Conservation (phyloP, 1,284 basidiomycete species). For the Lentinula novae-zelandiae region DNA sequence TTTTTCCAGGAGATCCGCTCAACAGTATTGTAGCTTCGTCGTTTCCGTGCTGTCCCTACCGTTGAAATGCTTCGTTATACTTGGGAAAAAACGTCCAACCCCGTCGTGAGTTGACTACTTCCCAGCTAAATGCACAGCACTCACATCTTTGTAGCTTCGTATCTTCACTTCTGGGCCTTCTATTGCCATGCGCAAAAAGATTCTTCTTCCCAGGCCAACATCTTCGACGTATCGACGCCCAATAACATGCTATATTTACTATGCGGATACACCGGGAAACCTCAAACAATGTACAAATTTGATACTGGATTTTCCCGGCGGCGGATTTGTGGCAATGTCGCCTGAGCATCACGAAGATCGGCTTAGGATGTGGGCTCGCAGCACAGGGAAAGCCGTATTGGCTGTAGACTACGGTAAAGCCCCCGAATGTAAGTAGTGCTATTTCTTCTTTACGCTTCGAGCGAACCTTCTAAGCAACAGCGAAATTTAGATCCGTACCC, state of each 20-base stretch:
- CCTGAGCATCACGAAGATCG: constrained; percentile 89
- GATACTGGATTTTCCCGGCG: constrained; percentile 91
- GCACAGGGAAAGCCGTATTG: constrained; percentile 78
- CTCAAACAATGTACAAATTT: constrained; percentile 73
- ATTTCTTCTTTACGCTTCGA: neutral
- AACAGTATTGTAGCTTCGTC: constrained; percentile 63
- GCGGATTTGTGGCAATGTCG: constrained; percentile 84
- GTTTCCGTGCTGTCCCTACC: constrained; percentile 89
- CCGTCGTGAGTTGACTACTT: constrained; percentile 59
- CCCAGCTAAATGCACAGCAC: constrained; percentile 5
- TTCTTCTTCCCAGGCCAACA: constrained; percentile 79
- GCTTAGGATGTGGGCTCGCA: constrained; percentile 81
- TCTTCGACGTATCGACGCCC: constrained; percentile 77
- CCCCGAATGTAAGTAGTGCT: constrained; percentile 74
- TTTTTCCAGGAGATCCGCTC: constrained; percentile 5
- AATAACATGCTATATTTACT: constrained; percentile 84
- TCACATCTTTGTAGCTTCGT: constrained; percentile 51
- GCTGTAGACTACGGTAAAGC: constrained; percentile 79
- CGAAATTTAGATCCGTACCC: constrained; percentile 80
- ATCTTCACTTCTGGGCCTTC: constrained; percentile 53
- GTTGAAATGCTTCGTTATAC: constrained; percentile 93
- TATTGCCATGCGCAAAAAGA: constrained; percentile 69
- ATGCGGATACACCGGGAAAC: constrained; percentile 66
- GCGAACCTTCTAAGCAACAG: neutral
- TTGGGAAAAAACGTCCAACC: constrained; percentile 97